These are phyloP conservation scores for Diplodia corticola DNA, from an alignment of 2,329 filamentous ascomycete species.

Conservation along the genomic window DNA sequence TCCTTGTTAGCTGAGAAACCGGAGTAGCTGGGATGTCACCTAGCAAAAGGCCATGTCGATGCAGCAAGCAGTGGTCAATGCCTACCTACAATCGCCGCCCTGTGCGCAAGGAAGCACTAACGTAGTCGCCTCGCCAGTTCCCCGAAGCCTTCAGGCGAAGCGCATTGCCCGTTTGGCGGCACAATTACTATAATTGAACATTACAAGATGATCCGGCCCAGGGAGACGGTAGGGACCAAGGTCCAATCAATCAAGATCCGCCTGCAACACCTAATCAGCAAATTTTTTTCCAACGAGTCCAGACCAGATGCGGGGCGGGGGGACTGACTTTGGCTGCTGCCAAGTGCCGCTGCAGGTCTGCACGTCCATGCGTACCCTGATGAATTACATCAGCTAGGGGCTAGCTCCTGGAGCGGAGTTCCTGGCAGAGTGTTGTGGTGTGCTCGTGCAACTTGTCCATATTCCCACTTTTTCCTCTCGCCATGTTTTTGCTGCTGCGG, in stretches of 20 bases:
- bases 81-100: background rate
- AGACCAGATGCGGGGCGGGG: slow-evolving; percentile 5
- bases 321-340: slow-evolving; percentile 1
- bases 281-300: slow-evolving; percentile 2
- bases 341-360: background rate
- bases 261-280: slow-evolving; percentile 5
- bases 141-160: background rate
- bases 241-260: background rate
- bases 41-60: background rate
- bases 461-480: slow-evolving; percentile 1
- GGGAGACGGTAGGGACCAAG: background rate
- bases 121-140: background rate
- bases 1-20: slow-evolving; percentile 4
- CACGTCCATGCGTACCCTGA: background rate
- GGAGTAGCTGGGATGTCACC: background rate
- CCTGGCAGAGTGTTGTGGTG: background rate
- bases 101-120: background rate
- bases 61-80: slow-evolving; percentile 17
- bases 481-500: slow-evolving; percentile 2
- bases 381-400: background rate
- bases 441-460: slow-evolving; percentile 1
- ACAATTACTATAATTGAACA: background rate
- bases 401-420: background rate
- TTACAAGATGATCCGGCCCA: background rate
- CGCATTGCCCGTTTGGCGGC: slow-evolving; percentile 3